A percentile compares a stretch with the other conserved stretches of the same genome.
phyloP scores from a whole-genome alignment of 352 stramenopile species.

The Phytophthora cactorum region DNA sequence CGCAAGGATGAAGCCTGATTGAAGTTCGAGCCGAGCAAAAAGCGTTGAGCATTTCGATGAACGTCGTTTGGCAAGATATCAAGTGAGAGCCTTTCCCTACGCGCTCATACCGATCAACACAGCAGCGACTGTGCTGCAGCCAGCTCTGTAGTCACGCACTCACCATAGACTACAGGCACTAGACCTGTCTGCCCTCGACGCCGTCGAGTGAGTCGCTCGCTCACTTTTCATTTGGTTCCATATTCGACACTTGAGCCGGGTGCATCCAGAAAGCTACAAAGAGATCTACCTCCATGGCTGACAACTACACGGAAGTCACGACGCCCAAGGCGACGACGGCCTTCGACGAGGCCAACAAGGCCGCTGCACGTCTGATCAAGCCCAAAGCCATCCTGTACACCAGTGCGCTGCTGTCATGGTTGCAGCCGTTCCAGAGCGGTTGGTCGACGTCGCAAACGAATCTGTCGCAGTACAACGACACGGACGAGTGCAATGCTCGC shows the following conservation, averaged over 20 bases:
- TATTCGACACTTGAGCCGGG: too few relatives aligned
- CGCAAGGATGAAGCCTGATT: too few relatives aligned
- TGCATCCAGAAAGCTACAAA: too few relatives aligned
- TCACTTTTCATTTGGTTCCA: conserved; percentile 25
- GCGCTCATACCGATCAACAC: too few relatives aligned
- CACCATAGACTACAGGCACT: too few relatives aligned
- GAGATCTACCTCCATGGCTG: too few relatives aligned
- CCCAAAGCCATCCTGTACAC: conserved; percentile 35
- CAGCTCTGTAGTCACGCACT: too few relatives aligned
- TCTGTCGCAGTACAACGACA: conserved; percentile 8
- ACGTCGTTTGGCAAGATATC: too few relatives aligned
- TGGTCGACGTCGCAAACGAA: conserved; percentile 9
- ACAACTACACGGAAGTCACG: conserved; percentile 18
- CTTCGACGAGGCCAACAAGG: conserved; percentile 38
- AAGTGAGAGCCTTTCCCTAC: too few relatives aligned
- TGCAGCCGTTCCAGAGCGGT: conserved; percentile 35
- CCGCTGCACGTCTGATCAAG: conserved; percentile 32
- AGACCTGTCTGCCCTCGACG: conserved; percentile 36
- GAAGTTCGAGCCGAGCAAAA: too few relatives aligned
- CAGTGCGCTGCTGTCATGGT: conserved; percentile 28
- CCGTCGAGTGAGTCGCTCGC: conserved; percentile 28
- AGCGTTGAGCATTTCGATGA: too few relatives aligned
- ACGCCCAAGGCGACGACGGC: conserved; percentile 23
- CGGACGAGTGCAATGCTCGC: conserved; percentile 2
- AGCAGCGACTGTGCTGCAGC: too few relatives aligned